Evolutionary conservation across 2,329 filamentous ascomycete genomes (phyloP).

Genomic region (Colletotrichum endophyticum): DNA sequence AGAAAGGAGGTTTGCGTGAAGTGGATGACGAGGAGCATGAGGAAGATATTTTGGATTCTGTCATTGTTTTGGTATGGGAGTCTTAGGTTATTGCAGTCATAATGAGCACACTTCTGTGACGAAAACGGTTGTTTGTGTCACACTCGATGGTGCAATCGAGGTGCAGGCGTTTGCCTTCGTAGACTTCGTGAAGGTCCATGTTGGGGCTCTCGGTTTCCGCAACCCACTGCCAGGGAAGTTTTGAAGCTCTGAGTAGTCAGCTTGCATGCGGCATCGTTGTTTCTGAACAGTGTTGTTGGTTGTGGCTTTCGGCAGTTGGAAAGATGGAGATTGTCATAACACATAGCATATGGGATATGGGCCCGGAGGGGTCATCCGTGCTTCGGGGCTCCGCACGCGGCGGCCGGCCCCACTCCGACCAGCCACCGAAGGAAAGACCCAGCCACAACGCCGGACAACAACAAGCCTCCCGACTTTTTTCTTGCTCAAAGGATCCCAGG

Average conservation of each 20-base stretch:
- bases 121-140: not conserved
- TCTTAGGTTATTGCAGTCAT: not conserved
- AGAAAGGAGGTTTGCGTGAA: conserved; percentile 22
- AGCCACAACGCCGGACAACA: not conserved
- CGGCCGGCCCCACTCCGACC: not conserved
- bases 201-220: not conserved
- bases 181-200: not conserved
- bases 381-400: not conserved
- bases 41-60: conserved; percentile 36
- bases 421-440: not conserved
- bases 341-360: no score
- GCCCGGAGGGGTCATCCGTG: not conserved
- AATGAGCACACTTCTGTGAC: not conserved
- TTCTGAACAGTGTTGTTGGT: fast-evolving
- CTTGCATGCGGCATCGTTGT: not conserved
- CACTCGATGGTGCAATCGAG: not conserved
- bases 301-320: not conserved
- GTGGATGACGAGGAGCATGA: conserved; percentile 16
- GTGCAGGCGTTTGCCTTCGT: not conserved
- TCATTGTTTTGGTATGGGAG: conserved; percentile 47
- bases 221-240: not conserved
- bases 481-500: not conserved
- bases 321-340: not conserved
- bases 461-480: not conserved
- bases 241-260: not conserved